Conservation (phyloP, 495 filamentous ascomycete species). For the Talaromyces thailandensis region DNA sequence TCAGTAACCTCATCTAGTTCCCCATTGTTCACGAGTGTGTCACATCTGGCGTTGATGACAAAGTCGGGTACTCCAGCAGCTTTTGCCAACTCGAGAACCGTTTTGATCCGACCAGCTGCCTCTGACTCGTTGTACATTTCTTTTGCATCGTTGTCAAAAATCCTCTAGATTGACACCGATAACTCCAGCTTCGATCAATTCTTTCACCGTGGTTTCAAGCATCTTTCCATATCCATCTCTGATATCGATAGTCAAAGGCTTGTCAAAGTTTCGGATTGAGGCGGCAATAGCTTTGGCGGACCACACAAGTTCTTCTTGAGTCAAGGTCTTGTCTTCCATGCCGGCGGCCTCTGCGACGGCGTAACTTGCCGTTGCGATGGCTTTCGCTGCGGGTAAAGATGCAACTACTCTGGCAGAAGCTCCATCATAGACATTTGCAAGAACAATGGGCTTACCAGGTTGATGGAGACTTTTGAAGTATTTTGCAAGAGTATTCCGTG, state of each 20-base stretch:
- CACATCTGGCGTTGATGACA: conserved; percentile 41
- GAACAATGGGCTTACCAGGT: conserved; percentile 36
- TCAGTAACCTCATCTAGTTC: conserved; percentile 31
- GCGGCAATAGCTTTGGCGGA: conserved; percentile 81
- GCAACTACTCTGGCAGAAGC: conserved; percentile 33
- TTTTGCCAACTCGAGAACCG: conserved; percentile 21
- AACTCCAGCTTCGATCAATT: conserved; percentile 31
- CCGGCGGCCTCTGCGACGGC: conserved; percentile 36
- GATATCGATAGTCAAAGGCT: conserved; percentile 40
- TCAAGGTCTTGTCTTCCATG: conserved; percentile 32
- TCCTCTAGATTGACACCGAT: conserved; percentile 47
- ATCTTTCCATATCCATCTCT: conserved; percentile 43
- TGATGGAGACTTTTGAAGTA: conserved; percentile 36
- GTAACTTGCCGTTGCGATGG: conserved; percentile 45
- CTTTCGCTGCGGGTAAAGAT: conserved; percentile 27
- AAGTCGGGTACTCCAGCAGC: conserved; percentile 36
- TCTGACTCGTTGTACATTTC: conserved; percentile 22
- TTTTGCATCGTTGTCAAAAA: conserved; percentile 20
- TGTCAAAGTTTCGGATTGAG: conserved; percentile 22
- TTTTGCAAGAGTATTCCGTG: conserved; percentile 9
- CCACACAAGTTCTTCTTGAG: conserved; percentile 40
- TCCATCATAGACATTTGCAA: conserved; percentile 45
- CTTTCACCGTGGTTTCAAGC: conserved; percentile 25
- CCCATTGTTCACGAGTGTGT: conserved; percentile 23
- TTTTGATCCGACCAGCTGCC: conserved; percentile 27